Percentiles rank a stretch among this genome's conserved stretches.
phyloP scores from a whole-genome alignment of 1,284 basidiomycete genomes.

The Apiotrichum domesticum region DNA sequence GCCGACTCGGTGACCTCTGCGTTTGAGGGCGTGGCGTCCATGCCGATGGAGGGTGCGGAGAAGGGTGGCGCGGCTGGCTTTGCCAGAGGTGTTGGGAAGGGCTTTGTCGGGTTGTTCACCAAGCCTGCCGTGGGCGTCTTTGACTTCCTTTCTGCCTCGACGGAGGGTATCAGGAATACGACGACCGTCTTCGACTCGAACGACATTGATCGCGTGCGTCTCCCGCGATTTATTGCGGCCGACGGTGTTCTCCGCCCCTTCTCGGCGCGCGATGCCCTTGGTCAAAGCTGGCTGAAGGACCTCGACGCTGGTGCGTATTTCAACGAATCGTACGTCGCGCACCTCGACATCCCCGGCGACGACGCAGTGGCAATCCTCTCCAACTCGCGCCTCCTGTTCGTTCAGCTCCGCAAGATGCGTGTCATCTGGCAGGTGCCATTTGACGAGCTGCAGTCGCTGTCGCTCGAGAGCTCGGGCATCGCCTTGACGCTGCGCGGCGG shows the following conservation, averaged over 20 bases:
- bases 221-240: conserved; percentile 79
- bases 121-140: conserved; percentile 97
- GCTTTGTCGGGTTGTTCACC: conserved; percentile 82
- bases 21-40: conserved; percentile 91
- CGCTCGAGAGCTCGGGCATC: conserved; percentile 81
- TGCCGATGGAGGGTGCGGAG: conserved; percentile 95
- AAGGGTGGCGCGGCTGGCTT: conserved; percentile 90
- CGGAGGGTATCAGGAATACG: conserved; percentile 97
- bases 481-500: conserved; percentile 62
- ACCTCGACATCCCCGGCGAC: conserved; percentile 73
- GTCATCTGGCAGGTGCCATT: conserved; percentile 91
- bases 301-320: conserved; percentile 66
- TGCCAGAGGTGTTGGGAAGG: conserved; percentile 96
- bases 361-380: conserved; percentile 83
- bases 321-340: conserved; percentile 82
- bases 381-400: conserved; percentile 67
- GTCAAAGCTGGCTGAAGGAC: conserved; percentile 94
- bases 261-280: conserved; percentile 79
- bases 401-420: conserved; percentile 77
- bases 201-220: conserved; percentile 77
- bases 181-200: conserved; percentile 96
- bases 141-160: conserved; percentile 89
- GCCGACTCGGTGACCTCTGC: conserved; percentile 92
- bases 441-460: conserved; percentile 77
- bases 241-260: conserved; percentile 86